Conservation (phyloP, 192 early-diverging fungal species). For the Pilaira anomala region DNA sequence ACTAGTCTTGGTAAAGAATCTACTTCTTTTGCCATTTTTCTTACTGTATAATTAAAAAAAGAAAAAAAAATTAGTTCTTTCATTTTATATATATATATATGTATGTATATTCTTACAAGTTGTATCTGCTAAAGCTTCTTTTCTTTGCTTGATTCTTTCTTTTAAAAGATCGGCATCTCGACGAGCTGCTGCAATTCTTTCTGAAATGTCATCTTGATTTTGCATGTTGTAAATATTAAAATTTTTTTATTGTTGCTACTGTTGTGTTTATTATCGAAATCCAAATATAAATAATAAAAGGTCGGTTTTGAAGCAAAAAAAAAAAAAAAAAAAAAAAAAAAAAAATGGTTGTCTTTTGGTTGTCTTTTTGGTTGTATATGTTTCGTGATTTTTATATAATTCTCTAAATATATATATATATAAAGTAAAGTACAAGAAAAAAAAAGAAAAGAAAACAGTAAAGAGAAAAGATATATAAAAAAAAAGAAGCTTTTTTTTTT, state of each 20-base stretch:
- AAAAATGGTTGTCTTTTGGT: too few species aligned
- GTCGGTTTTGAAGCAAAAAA: neutral
- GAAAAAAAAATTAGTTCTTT: neutral
- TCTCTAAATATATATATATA: too few species aligned
- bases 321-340: neutral
- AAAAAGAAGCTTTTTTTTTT: neutral
- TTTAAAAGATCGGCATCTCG: slow-evolving; percentile 93
- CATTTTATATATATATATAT: neutral
- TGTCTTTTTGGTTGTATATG: too few species aligned
- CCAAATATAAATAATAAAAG: too few species aligned
- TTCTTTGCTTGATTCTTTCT: slow-evolving; percentile 91
- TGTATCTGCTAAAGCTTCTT: slow-evolving; percentile 90
- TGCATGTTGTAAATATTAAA: neutral
- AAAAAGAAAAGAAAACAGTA: too few species aligned
- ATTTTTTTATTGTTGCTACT: too few species aligned
- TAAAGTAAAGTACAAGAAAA: too few species aligned
- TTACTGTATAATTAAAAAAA: slow-evolving; percentile 9
- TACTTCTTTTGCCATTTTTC: slow-evolving; percentile 56
- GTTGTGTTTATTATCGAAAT: too few species aligned
- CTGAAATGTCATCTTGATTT: slow-evolving; percentile 69
- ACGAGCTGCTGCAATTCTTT: slow-evolving; percentile 83
- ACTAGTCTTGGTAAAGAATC: slow-evolving; percentile 79
- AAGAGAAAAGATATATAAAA: neutral
- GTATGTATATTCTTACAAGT: slow-evolving; percentile 64
- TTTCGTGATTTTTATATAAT: too few species aligned